Evolutionary conservation across 2,329 filamentous ascomycete species (phyloP), one percentile per base, ranked within the genome.

Genomic region (Curvularia hawaiiensis): DNA sequence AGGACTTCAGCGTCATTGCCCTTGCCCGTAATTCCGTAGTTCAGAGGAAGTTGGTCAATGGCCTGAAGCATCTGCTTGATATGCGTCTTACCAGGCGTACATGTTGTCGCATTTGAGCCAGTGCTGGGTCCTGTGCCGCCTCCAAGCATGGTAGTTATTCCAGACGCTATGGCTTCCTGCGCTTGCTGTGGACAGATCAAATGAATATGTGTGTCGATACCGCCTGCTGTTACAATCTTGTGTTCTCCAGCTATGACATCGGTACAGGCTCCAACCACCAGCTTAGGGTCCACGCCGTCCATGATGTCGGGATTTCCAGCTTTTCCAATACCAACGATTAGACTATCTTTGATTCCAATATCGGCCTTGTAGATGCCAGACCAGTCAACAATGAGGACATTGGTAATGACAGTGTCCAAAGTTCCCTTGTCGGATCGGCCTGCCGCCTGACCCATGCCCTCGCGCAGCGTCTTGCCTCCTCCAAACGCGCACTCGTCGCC

Each of bases 221-320:
- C 94, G 64, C 94, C 94, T 1, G 92, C 90, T 0, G 94, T 98
- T 52, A 98, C 79, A 62, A 98, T 97, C 79, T 91, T 91, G 67
- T 90, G 88, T 78, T 98, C 94, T 14, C 87, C 93, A 18, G 94
- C 92, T 72, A 98, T 88, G 22, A 97, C 91, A 80, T 98, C 94
- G 0, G 94, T 98, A 65, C 90, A 91, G 62, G 88, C 89, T 11
- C 94, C 94, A 10, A 97, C 86, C 1, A 97, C 80, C 87, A 98
- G 87, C 54, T 87, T 83, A 0, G 86, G 82, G 58, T 89, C 82
- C 7, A 98, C 91, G 4, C 91, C 91, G 31, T 95, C 89, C 94
- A 97, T 97, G 46, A 96, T 87, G 77, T 98, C 94, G n/a, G 94
- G 94, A 70, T 97, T 98, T 20, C 94, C 94, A 16, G 94, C 92